Evolutionary conservation across 2,329 filamentous ascomycete species (phyloP).

Genomic region (Penicillium sp.): DNA sequence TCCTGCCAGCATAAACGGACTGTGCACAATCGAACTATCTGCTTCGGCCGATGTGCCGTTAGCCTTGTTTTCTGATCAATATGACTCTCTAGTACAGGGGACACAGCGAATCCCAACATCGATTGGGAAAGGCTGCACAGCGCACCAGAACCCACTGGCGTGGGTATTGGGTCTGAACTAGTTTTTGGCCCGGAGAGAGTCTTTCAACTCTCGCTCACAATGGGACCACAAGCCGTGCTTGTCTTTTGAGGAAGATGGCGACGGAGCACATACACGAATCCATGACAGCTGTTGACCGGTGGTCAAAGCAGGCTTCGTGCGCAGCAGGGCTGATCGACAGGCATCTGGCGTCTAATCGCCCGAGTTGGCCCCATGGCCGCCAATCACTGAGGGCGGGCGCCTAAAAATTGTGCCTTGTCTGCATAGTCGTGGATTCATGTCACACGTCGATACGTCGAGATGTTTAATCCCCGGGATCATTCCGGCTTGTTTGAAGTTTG

Average conservation of each 20-base stretch:
- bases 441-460: conserved; percentile 1
- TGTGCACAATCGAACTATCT: conserved; percentile 10
- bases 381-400: conserved; percentile 24
- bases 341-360: conserved; percentile 19
- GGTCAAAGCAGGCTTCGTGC: conserved; percentile 2
- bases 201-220: conserved; percentile 11
- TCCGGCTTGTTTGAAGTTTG: neutral
- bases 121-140: conserved; percentile 16
- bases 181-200: conserved; percentile 4
- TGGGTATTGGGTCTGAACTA: conserved; percentile 19
- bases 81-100: conserved; percentile 12
- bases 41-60: conserved; percentile 2
- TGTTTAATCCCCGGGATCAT: neutral
- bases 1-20: conserved; percentile 12
- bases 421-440: conserved; percentile 9
- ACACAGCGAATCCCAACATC: conserved; percentile 15
- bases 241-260: neutral
- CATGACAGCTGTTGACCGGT: conserved; percentile 17
- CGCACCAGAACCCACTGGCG: conserved; percentile 17
- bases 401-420: conserved; percentile 20
- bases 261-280: neutral
- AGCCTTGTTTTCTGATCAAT: conserved; percentile 5
- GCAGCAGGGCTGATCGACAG: conserved; percentile 5
- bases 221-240: conserved; percentile 12
- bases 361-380: conserved; percentile 15